Percentiles rank a stretch among this genome's conserved stretches.
Evolutionary conservation across 2,329 filamentous ascomycete genomes (phyloP).

Genomic region (Didymella pinodella): DNA sequence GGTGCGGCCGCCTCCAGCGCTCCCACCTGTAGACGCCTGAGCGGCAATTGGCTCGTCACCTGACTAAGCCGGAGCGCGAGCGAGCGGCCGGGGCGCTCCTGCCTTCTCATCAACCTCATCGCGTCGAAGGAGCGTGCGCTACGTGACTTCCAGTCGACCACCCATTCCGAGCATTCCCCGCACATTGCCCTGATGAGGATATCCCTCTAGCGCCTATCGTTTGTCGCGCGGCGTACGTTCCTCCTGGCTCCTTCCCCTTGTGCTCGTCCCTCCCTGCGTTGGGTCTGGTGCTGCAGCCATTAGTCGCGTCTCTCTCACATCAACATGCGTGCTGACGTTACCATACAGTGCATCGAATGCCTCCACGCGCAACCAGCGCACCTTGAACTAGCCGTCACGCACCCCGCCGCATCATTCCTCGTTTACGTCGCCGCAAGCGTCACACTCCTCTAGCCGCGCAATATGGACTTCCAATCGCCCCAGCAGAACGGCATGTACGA

Average conservation of each 20-base stretch:
- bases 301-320: conserved; percentile 41
- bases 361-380: conserved; percentile 30
- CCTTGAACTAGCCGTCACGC: conserved; percentile 10
- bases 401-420: conserved; percentile 21
- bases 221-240: conserved; percentile 37
- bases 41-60: conserved; percentile 16
- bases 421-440: conserved; percentile 17
- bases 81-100: conserved; percentile 22
- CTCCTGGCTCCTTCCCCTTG: conserved; percentile 19
- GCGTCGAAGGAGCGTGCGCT: conserved; percentile 45
- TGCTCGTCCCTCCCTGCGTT: conserved; percentile 26
- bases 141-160: conserved; percentile 42
- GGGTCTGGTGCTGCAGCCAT: conserved; percentile 25
- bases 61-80: conserved; percentile 20
- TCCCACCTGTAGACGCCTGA: background rate
- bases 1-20: conserved; percentile 9
- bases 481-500: conserved; percentile 50
- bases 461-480: conserved; percentile 48
- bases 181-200: conserved; percentile 40
- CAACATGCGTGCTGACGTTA: conserved; percentile 42
- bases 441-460: conserved; percentile 32
- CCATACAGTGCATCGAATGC: conserved; percentile 40
- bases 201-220: conserved; percentile 34
- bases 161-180: conserved; percentile 37
- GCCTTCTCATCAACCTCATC: conserved; percentile 35